Conservation (phyloP, 768 basidiomycete species). For the Sporobolomyces roseus region DNA sequence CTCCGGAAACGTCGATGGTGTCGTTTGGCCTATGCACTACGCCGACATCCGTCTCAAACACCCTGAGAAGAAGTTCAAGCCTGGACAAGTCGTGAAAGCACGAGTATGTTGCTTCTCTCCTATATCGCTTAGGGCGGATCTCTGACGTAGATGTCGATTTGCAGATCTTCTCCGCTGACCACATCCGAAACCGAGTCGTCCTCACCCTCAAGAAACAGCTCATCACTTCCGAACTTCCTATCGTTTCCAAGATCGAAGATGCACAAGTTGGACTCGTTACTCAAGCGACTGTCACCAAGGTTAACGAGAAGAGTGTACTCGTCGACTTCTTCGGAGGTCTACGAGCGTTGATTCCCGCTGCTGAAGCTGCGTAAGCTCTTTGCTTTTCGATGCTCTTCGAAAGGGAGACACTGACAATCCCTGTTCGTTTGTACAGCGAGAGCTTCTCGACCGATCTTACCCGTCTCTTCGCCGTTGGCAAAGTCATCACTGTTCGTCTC, state of each 20-base stretch:
- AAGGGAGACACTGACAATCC: too few relatives aligned
- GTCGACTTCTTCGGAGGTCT: slow-evolving; percentile 89
- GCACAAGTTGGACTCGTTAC: slow-evolving; percentile 66
- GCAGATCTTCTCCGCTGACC: slow-evolving; percentile 77
- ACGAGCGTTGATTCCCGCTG: slow-evolving; percentile 71
- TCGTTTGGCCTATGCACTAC: slow-evolving; percentile 90
- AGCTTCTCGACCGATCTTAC: slow-evolving; percentile 51
- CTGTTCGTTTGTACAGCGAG: too few relatives aligned
- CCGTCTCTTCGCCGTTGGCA: slow-evolving; percentile 70
- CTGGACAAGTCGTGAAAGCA: slow-evolving; percentile 75
- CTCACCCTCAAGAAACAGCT: slow-evolving; percentile 89
- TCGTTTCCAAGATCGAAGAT: slow-evolving; percentile 64
- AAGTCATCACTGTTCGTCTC: slow-evolving; percentile 78
- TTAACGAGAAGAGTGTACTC: slow-evolving; percentile 71
- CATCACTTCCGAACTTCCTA: slow-evolving; percentile 70
- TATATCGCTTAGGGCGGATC: too few relatives aligned
- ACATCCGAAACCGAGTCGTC: slow-evolving; percentile 70
- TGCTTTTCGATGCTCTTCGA: neutral
- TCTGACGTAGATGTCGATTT: neutral
- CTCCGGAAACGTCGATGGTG: slow-evolving; percentile 81
- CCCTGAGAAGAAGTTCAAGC: slow-evolving; percentile 83
- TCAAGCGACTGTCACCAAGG: slow-evolving; percentile 76
- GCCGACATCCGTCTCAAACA: slow-evolving; percentile 88
- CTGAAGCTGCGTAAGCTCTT: slow-evolving; percentile 65
- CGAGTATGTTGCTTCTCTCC: slow-evolving; percentile 57